Evolutionary conservation across 345 rosid genomes (phyloP), one percentile per base, ranked within the genome.

Genomic region (Eucalyptus pauciflora): DNA sequence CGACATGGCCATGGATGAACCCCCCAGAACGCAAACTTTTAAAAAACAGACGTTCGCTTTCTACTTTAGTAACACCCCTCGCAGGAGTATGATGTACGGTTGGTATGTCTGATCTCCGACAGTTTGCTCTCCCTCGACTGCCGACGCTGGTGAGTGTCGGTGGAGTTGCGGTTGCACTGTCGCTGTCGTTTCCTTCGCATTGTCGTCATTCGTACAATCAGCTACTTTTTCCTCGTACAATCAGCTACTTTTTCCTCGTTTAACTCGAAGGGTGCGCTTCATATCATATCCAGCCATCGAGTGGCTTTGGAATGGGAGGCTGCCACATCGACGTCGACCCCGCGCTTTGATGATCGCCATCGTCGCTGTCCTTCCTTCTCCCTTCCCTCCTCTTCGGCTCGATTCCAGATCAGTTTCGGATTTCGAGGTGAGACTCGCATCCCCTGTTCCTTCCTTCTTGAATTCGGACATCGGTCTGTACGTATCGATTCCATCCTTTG

Each of bases 181-280:
- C 91, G 91, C 89, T 92, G 92, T 93, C 93, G 25, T 90, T 17
- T 83, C 12, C 48, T 41, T 64, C 16, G 16, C 14, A 27, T 76
- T 20, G 85, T 76, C 27, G 85, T 76, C 85, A 76, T 37, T 76
- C 85, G 48, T 14, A 22, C 85, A 5, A 11, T 76, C 27, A 1
- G 43, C 85, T 25, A 11, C 45, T 7, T 41, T 41, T 41, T 41
- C 85, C 20, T 76, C 85, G 48, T 14, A 22, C 85, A 5, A 11
- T 76, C 27, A 1, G 43, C 85, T 25, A 11, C 45, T 7, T 41
- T 41, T 41, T 41, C 85, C 20, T 43, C 8, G 85, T 76, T 41
- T 25, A 20, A 18, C 43, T 76, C 48, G 62, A 24, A 56, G 2
- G 1, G 27, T 43, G 45, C 85, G 48, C 85, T 76, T 76, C 48